Evolutionary conservation across 192 early-diverging fungal species (phyloP), one percentile per base, ranked within the genome.

Genomic region (Podila horticola): DNA sequence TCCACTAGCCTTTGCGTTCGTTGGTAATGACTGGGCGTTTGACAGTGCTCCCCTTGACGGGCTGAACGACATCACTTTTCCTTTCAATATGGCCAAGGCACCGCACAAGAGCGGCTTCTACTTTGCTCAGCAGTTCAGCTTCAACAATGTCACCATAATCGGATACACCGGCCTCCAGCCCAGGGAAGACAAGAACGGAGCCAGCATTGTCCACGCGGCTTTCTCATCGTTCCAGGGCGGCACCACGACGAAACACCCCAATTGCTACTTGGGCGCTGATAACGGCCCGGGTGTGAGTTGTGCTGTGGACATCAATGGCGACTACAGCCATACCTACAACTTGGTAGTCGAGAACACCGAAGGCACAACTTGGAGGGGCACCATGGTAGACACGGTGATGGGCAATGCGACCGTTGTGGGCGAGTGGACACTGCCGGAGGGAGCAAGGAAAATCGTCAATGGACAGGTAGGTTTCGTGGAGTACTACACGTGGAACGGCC

Each of bases 1-100:
- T 48, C 65, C 71, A 22, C 63, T 72, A 38, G 38, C 19, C 71
- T 65, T 58, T 24, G 71, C 71, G 9, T 55, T 65, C n/a, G 36
- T 72, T 48, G 62, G 62, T 6, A 64, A 45, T 62, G 31, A 38
- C 19, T 72, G 71, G 71, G 29, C 8, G 28, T 64, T 72, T 45
- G 9, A 6, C 51, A 58, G 48, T 41, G 41, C 22, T n/a, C 71
- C 62, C 34, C 15, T 31, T 0, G 50, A 58, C 26, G 71, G 71
- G 15, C 55, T 72, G 71, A 66, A 50, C 5, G 62, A 72, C 55
- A 58, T 72, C 71, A 72, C 71, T 36, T 72, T 72, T 36, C 71
- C 62, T 34, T 65, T 72, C 71, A 64, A 72, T 28, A 72, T 72
- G 45, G 71, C 71, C 63, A 72, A 64, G 2, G 71, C 71, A 17